Evolutionary conservation across 129 eudicot genomes (phyloP).

Genomic region (Ambrosia artemisiifolia): DNA sequence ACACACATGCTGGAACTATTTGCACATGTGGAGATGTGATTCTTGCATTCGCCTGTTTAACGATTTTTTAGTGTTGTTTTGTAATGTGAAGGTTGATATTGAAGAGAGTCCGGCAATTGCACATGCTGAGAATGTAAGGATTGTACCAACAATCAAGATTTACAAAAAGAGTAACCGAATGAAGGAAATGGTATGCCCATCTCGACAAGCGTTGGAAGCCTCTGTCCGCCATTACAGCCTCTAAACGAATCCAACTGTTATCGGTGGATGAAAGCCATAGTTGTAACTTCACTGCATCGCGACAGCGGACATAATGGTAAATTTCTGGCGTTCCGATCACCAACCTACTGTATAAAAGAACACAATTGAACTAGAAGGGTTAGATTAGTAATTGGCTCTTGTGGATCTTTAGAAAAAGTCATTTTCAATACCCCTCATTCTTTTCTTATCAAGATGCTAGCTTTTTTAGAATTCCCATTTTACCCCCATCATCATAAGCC

Average conservation of each 20-base stretch:
- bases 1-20: background rate
- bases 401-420: no score
- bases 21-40: conserved; percentile 18
- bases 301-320: conserved; percentile 3
- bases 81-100: conserved; percentile 59
- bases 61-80: conserved; percentile 3
- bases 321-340: background rate
- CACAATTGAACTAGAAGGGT: conserved; percentile 36
- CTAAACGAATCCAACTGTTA: conserved; percentile 23
- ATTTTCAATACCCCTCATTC: no score
- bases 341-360: conserved; percentile 36
- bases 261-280: background rate
- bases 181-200: conserved; percentile 77
- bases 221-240: conserved; percentile 79
- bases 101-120: conserved; percentile 68
- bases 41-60: conserved; percentile 11
- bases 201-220: conserved; percentile 70
- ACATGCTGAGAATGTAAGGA: conserved; percentile 55
- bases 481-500: conserved; percentile 25
- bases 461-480: conserved; percentile 11
- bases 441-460: conserved; percentile 34
- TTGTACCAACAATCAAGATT: conserved; percentile 74
- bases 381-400: no score
- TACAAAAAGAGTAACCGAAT: conserved; percentile 67
- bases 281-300: conserved; percentile 1